These are phyloP conservation scores for Globisporangium paddicum DNA, from an alignment of 352 stramenopile genomes.

Conservation along the genomic window DNA sequence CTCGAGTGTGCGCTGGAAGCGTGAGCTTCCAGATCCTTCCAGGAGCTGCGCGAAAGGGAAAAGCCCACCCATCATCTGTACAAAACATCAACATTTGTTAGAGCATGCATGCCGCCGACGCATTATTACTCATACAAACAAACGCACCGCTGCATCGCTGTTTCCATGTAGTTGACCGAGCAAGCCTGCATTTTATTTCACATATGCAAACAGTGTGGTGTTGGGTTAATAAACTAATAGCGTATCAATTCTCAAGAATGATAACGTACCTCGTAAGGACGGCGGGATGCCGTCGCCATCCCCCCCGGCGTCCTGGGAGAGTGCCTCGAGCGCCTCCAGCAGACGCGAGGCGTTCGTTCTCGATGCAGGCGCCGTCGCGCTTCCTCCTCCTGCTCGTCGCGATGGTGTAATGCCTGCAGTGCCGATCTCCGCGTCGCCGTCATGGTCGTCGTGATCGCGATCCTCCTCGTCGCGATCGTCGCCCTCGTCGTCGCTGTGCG, in stretches of 20 bases:
- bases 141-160: conserved; percentile 4
- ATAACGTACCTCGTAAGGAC: conserved; percentile 27
- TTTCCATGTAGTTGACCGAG: conserved; percentile 20
- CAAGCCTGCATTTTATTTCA: conserved; percentile 15
- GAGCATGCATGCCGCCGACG: not conserved
- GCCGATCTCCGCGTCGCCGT: not conserved
- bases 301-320: conserved; percentile 30
- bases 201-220: too few relatives aligned
- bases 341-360: conserved; percentile 30
- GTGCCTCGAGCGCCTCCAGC: conserved; percentile 49
- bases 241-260: not conserved
- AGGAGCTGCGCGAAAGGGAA: conserved; percentile 59
- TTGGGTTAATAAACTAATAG: not conserved
- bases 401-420: not conserved
- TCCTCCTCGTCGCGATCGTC: conserved; percentile 6
- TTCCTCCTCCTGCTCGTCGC: not conserved
- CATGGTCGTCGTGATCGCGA: not conserved
- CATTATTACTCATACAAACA: not conserved
- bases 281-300: conserved; percentile 25
- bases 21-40: conserved; percentile 20
- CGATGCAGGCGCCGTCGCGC: not conserved
- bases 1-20: conserved; percentile 43
- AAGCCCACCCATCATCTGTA: conserved; percentile 27
- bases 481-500: not conserved
- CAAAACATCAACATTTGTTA: not conserved